Base-by-base conservation (phyloP, 148 eudicot genomes). In the Rheum nobile region DNA sequence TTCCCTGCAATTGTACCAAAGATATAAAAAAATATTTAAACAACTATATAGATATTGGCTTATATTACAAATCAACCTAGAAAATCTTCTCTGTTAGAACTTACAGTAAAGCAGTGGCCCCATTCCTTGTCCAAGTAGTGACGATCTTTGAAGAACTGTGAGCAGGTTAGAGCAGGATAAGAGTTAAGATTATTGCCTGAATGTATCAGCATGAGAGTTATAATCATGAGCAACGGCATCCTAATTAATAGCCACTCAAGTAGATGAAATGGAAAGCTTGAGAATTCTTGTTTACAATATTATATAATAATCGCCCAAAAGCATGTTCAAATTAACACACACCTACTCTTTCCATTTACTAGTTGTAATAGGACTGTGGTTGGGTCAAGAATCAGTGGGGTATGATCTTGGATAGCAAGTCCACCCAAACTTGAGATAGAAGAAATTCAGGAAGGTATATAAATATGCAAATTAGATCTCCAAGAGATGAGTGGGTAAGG, bases 121-220 rank as follows among this genome's bases (percentile, higher is more conserved):
- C 97, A 95, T 83, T 95, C 99, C 82, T 95, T 91, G 77, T 88
- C 99, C 88, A 95, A 77, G 84, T 95, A 95, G 74, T 95, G 97
- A 7, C 99, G 90, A 77, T 95, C 99, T 83, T 95, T 95, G 80
- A 95, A 95, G 82, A 95, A 95, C 99, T 95, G 88, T 21, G 34
- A 71, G 16, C 17, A 75, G 67, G 59, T 70, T 71, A 69, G 52
- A 79, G 72, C 59, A 73, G 76, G 13, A 22, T 42, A 41, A 19
- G 29, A 54, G 61, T 70, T 69, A 57, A 35, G 34, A 32, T 14
- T 7, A 65, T 32, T 32, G 70, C 19, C 39, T 34, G 41, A 65
- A 32, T 32, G 70, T 34, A 32, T 72, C 44, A 71, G 26, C 68
- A 61, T 52, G 35, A 2, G 8, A 43, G 24, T 21, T 54, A 71